These are phyloP conservation scores for Polytrichum commune DNA, from an alignment of 225 moss, liverwort and hornwort species.

Conservation along the genomic window DNA sequence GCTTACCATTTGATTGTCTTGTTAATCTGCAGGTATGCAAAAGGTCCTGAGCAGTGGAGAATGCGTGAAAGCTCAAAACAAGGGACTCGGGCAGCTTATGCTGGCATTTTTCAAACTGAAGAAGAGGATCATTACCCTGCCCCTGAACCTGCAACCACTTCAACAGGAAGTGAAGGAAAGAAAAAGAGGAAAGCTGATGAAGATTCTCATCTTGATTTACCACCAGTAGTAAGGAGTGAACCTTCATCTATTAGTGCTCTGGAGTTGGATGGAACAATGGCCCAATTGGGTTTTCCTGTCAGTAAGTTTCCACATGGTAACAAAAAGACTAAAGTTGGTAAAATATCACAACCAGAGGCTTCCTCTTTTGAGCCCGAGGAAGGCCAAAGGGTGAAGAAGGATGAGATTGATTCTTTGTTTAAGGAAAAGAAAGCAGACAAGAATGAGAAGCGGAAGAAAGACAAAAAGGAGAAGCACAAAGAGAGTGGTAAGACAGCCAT, in stretches of 20 bases:
- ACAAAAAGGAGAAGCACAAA: slow-evolving; percentile 17
- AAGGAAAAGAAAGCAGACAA: slow-evolving; percentile 32
- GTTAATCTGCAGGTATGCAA: slow-evolving; percentile 53
- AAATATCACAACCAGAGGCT: slow-evolving; percentile 10
- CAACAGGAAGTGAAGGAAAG: slow-evolving; percentile 23
- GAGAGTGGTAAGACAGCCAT: background rate
- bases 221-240: slow-evolving; percentile 8
- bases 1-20: background rate
- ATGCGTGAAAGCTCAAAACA: slow-evolving; percentile 80
- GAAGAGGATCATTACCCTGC: slow-evolving; percentile 13
- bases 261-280: slow-evolving; percentile 56
- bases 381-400: slow-evolving; percentile 35
- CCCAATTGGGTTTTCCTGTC: slow-evolving; percentile 40
- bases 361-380: slow-evolving; percentile 40
- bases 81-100: slow-evolving; percentile 56
- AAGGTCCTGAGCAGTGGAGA: slow-evolving; percentile 93
- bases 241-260: slow-evolving; percentile 37
- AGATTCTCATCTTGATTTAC: slow-evolving; percentile 8
- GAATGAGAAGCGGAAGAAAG: slow-evolving; percentile 19
- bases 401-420: slow-evolving; percentile 57
- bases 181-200: slow-evolving; percentile 42
- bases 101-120: slow-evolving; percentile 45
- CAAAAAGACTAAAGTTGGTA: slow-evolving; percentile 34
- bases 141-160: slow-evolving; percentile 14
- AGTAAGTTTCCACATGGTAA: slow-evolving; percentile 37